Conservation (phyloP, 106 monocot species). For the Allium sativum region DNA sequence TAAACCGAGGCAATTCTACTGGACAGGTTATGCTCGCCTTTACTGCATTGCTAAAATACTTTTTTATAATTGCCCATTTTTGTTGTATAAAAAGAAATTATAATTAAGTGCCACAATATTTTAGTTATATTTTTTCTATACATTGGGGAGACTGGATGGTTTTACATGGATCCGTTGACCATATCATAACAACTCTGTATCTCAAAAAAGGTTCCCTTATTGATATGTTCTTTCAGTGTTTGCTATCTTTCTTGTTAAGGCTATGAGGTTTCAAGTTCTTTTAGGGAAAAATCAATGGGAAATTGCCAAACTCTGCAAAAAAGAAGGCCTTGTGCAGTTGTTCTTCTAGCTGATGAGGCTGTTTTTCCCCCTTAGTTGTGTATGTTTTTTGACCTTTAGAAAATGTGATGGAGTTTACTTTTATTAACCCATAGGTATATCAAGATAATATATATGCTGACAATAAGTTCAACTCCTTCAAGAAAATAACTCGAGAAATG, state of each 20-base stretch:
- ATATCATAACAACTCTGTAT: too few relatives aligned
- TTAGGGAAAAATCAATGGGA: conserved; percentile 59
- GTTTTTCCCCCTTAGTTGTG: background rate
- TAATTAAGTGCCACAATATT: background rate
- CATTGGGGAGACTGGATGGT: background rate
- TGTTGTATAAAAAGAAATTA: too few relatives aligned
- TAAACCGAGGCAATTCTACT: conserved; percentile 95
- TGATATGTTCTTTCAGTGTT: background rate
- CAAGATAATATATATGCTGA: background rate
- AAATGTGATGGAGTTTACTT: background rate
- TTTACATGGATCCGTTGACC: background rate
- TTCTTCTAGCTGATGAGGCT: conserved; percentile 93
- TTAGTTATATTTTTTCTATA: background rate
- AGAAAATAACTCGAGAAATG: conserved; percentile 6
- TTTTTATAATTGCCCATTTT: too few relatives aligned
- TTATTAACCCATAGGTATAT: background rate
- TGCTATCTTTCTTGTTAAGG: background rate
- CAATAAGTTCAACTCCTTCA: conserved; percentile 5
- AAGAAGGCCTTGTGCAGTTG: conserved; percentile 67
- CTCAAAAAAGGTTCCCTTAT: background rate
- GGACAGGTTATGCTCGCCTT: conserved; percentile 12
- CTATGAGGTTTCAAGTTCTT: conserved; percentile 36
- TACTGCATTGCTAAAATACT: background rate
- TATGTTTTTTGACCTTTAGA: background rate
- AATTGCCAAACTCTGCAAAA: conserved; percentile 83